Conservation (phyloP, 495 filamentous ascomycete species). For the Hypoxylon fuscum region DNA sequence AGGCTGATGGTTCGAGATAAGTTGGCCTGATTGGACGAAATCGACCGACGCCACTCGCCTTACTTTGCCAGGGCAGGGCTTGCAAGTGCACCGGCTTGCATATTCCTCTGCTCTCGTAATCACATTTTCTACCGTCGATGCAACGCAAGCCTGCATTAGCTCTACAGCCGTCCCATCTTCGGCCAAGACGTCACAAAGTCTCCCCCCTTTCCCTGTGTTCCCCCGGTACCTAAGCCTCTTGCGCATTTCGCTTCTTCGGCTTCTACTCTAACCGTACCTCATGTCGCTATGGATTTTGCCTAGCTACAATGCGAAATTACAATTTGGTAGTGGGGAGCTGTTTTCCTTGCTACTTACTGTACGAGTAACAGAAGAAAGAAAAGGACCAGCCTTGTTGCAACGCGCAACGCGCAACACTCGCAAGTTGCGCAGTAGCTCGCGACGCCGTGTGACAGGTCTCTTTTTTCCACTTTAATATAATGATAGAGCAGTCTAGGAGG, state of each 20-base stretch:
- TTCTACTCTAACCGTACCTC: background rate
- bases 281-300: constrained; percentile 13
- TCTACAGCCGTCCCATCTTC: constrained; percentile 20
- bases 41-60: constrained; percentile 42
- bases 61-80: constrained; percentile 46
- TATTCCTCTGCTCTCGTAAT: constrained; percentile 36
- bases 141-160: constrained; percentile 40
- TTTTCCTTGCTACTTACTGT: no score
- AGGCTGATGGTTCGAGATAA: constrained; percentile 26
- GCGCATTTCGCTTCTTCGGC: constrained; percentile 13
- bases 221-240: constrained; percentile 2
- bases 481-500: background rate
- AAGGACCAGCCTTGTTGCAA: background rate
- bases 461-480: background rate
- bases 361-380: background rate
- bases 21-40: constrained; percentile 40
- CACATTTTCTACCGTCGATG: constrained; percentile 39
- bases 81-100: constrained; percentile 40
- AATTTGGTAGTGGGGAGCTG: constrained; percentile 10
- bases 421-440: constrained; percentile 18
- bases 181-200: constrained; percentile 18
- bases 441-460: constrained; percentile 4
- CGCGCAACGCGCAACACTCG: background rate
- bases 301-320: constrained; percentile 26
- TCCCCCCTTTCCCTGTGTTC: constrained; percentile 2